These are phyloP conservation scores for Hypoxylon lienhwacheense DNA, from an alignment of 495 filamentous ascomycete genomes.

Conservation along the genomic window DNA sequence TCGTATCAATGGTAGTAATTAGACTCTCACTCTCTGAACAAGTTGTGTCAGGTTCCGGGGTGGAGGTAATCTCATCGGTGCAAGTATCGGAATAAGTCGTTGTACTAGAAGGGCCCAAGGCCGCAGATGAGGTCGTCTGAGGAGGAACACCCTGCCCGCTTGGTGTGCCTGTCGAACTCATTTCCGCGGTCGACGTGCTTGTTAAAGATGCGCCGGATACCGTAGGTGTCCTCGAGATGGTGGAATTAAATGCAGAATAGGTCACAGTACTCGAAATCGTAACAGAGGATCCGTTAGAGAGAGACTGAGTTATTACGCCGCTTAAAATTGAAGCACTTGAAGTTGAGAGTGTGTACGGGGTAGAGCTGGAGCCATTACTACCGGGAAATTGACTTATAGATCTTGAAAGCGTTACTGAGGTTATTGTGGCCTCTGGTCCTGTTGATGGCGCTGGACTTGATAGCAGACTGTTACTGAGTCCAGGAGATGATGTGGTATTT, in stretches of 20 bases:
- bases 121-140: slow-evolving; percentile 9
- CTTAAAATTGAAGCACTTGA: slow-evolving; percentile 9
- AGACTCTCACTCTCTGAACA: slow-evolving; percentile 34
- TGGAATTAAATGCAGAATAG: slow-evolving; percentile 33
- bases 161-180: not conserved
- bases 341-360: slow-evolving; percentile 24
- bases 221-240: slow-evolving; percentile 2
- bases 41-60: slow-evolving; percentile 31
- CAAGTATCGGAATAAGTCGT: slow-evolving; percentile 23
- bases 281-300: not conserved
- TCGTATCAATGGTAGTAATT: slow-evolving; percentile 25
- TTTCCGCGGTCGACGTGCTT: slow-evolving; percentile 1
- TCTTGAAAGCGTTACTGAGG: not conserved
- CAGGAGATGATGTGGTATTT: slow-evolving; percentile 3
- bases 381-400: slow-evolving; percentile 1
- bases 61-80: slow-evolving; percentile 19
- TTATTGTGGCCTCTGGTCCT: not conserved
- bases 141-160: slow-evolving; percentile 17
- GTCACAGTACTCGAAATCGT: slow-evolving; percentile 15
- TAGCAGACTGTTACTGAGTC: not conserved
- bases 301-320: not conserved
- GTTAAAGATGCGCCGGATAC: slow-evolving; percentile 2
- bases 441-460: slow-evolving; percentile 4
- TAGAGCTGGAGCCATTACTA: not conserved
- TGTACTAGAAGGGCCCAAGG: not conserved